Evolutionary conservation across 1,284 basidiomycete genomes (phyloP).

Genomic region (Cryptococcus amylolentus): DNA sequence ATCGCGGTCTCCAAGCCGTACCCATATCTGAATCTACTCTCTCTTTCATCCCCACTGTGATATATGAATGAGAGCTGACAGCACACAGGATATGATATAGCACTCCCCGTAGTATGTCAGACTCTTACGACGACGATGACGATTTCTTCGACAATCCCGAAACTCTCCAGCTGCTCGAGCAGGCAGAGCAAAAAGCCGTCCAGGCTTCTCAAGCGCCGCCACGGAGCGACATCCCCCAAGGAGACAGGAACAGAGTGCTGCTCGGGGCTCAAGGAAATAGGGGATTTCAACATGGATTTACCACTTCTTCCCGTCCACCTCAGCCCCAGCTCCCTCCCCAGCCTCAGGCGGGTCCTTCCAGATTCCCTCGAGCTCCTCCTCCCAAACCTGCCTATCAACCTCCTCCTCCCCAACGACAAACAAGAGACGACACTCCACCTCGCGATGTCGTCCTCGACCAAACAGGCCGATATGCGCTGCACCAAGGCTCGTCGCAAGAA

Average conservation of each 20-base stretch:
- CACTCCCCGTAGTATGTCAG: conserved; percentile 16
- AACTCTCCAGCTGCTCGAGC: conserved; percentile 27
- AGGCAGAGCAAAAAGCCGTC: conserved; percentile 31
- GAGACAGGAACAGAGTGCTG: no score
- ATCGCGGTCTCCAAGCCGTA: conserved; percentile 9
- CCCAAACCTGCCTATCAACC: no score
- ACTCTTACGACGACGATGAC: conserved; percentile 40
- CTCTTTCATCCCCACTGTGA: not conserved
- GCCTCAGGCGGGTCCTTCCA: no score
- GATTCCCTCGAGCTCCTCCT: no score
- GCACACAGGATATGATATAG: not conserved
- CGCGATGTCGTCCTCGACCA: conserved; percentile 30
- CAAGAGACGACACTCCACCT: conserved; percentile 14
- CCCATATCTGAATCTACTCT: conserved; percentile 7
- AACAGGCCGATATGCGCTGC: conserved; percentile 29
- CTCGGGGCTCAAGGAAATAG: no score
- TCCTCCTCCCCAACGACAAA: no score
- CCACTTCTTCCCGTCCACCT: no score
- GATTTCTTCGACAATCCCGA: conserved; percentile 33
- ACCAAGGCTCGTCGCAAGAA: not conserved
- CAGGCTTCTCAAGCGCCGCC: conserved; percentile 16
- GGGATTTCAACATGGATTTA: no score
- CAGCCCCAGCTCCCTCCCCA: no score
- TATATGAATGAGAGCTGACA: not conserved
- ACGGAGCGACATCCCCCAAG: not conserved